Percentiles rank a stretch among this genome's conserved stretches.
Evolutionary conservation across 2,329 filamentous ascomycete species (phyloP).

Genomic region (Fusarium dlaminii): DNA sequence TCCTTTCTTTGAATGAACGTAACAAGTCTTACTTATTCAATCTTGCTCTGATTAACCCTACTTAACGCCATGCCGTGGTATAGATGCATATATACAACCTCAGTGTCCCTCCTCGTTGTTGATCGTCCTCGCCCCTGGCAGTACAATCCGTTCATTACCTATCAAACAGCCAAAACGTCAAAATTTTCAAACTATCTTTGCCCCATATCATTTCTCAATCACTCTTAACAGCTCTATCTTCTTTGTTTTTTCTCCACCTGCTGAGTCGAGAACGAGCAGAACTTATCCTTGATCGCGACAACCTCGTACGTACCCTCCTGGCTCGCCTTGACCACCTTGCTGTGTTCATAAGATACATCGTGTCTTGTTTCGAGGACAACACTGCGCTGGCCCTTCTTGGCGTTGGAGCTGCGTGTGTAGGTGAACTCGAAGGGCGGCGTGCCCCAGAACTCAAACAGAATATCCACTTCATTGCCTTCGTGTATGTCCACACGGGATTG

Average conservation of each 20-base stretch:
- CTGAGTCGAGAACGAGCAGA: constrained; percentile 86
- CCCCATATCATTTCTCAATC: neutral
- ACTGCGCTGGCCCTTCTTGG: constrained; percentile 79
- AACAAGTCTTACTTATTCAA: constrained; percentile 39
- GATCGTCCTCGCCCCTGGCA: constrained; percentile 18
- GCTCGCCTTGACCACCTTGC: constrained; percentile 82
- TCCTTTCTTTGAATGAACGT: neutral
- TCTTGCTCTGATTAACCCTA: constrained; percentile 36
- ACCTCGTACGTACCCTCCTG: constrained; percentile 99
- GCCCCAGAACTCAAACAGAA: constrained; percentile 94
- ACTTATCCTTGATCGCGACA: constrained; percentile 92
- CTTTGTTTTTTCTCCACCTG: constrained; percentile 62
- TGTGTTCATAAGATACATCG: constrained; percentile 83
- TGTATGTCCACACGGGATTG: constrained; percentile 91
- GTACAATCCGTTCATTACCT: constrained; percentile 27
- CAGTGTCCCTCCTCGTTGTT: constrained; percentile 30
- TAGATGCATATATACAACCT: constrained; percentile 49
- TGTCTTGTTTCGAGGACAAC: constrained; percentile 90
- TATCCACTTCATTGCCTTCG: constrained; percentile 92
- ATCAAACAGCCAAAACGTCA: constrained; percentile 24
- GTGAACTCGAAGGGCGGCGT: constrained; percentile 98
- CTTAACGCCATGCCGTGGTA: constrained; percentile 53
- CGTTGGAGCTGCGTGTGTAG: constrained; percentile 90
- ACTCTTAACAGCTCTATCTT: constrained; percentile 41
- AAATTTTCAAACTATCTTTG: constrained; percentile 28